phyloP scores from a whole-genome alignment of 371 early-diverging fungal species.

The Lichtheimia corymbifera region DNA sequence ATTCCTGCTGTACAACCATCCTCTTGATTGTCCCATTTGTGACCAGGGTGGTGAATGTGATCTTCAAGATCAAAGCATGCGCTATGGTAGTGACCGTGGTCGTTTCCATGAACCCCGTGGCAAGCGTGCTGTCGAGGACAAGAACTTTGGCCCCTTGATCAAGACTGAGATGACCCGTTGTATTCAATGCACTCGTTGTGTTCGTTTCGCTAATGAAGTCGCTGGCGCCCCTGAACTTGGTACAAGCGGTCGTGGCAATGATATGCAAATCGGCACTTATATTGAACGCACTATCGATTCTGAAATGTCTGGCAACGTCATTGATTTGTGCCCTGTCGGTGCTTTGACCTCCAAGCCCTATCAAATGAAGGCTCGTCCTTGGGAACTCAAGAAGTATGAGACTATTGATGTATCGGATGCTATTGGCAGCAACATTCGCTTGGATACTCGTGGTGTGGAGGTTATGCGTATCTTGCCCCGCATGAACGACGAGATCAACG shows the following conservation, averaged over 20 bases:
- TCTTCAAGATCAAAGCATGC: constrained; percentile 95
- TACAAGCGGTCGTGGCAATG: constrained; percentile 94
- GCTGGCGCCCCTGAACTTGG: constrained; percentile 96
- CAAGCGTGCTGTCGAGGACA: constrained; percentile 97
- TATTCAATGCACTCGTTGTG: constrained; percentile 99
- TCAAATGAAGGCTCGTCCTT: constrained; percentile 91
- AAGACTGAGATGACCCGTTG: constrained; percentile 97
- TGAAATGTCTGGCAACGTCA: constrained; percentile 97
- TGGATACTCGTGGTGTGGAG: constrained; percentile 95
- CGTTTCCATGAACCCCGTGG: constrained; percentile 84
- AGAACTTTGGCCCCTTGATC: constrained; percentile 95
- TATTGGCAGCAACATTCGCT: constrained; percentile 89
- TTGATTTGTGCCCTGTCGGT: constrained; percentile 98
- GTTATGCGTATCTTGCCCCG: constrained; percentile 96
- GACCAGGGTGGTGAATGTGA: constrained; percentile 99
- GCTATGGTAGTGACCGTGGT: constrained; percentile 94
- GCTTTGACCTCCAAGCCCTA: constrained; percentile 97
- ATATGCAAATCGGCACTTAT: constrained; percentile 98
- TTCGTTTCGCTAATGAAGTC: constrained; percentile 97
- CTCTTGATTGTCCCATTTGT: constrained; percentile 97
- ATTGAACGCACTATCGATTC: constrained; percentile 86
- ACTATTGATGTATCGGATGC: constrained; percentile 95
- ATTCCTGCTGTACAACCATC: constrained; percentile 96
- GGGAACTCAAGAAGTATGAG: constrained; percentile 97
- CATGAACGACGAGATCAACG: constrained; percentile 95